Conservation (phyloP, 192 early-diverging fungal genomes). For the Kappamyces sp. region DNA sequence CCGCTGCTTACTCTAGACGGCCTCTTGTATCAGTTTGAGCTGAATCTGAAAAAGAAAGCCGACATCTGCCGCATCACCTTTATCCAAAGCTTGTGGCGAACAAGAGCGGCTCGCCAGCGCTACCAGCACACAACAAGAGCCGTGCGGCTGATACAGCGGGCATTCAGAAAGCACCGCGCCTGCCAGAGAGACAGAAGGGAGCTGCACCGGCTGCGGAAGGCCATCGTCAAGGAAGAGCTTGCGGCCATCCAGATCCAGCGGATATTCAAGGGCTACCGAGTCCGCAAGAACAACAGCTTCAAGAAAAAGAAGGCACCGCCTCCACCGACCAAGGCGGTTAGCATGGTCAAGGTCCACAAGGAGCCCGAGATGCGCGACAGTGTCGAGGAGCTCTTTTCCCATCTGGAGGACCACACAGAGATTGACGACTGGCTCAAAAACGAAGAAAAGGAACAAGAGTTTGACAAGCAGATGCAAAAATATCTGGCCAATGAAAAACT, state of each 20-base stretch:
- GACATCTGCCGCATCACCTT: neutral
- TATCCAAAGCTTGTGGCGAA: slow-evolving; percentile 10
- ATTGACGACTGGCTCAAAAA: slow-evolving; percentile 14
- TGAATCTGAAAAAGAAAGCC: neutral
- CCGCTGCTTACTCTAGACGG: slow-evolving; percentile 5
- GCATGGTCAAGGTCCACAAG: no score
- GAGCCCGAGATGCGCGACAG: no score
- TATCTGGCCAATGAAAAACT: slow-evolving; percentile 12
- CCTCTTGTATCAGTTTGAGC: neutral
- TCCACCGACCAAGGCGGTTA: no score
- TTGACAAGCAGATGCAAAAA: slow-evolving; percentile 15
- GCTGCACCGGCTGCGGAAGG: neutral
- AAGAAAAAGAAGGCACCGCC: no score
- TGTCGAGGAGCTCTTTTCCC: no score
- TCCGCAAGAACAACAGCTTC: no score
- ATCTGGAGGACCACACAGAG: slow-evolving; percentile 4
- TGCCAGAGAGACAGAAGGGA: slow-evolving; percentile 1
- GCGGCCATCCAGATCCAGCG: no score
- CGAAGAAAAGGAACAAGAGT: neutral
- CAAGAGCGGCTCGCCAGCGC: neutral
- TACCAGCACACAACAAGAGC: neutral
- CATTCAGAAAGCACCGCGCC: slow-evolving; percentile 4
- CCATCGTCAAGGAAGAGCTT: no score
- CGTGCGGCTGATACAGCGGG: neutral
- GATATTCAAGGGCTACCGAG: no score